Base-by-base conservation (phyloP, 805 yeast species). In the Metschnikowia vanudenii region DNA sequence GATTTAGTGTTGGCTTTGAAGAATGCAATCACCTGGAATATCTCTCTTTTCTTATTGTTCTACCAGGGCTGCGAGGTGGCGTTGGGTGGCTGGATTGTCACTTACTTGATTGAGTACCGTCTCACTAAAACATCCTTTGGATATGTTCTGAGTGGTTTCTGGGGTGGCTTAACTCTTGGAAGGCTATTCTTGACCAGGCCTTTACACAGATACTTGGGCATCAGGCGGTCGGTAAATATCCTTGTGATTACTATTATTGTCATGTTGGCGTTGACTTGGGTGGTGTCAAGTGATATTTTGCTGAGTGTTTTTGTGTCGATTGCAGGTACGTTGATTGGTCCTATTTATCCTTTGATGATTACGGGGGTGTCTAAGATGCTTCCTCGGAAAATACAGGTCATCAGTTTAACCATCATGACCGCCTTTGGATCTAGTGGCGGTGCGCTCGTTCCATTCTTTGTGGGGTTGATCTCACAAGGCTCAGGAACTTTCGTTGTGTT, bases 401-500 rank as follows among this genome's bases (percentile, higher is more conserved):
- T 57, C 38, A 46, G 57, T n/a, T 43, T 58, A 22, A 59, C 62
- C n/a, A 59, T 59, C 41, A 49, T 55, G 42, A 54, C 61, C 1
- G 62, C 63, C 10, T 60, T 60, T 46, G 64, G 63, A 11, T 53
- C 61, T 13, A 55, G 58, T 19, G 63, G 62, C 6, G 62, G 63
- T 1, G 64, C 63, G 7, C 9, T 60, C 10, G 43, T 60, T 31
- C 63, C 64, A 3, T 59, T 60, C 37, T 19, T 59, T 33, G 55
- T 54, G 11, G 64, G 64, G 3, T 51, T 59, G 47, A 48, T 55
- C 4, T 52, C 61, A 29, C 58, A 60, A 41, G 37, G 32, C n/a
- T 52, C 51, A 2, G 64, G 63, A 1, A 54, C 63, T 4, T 60
- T 38, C 41, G 63, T 58, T 5, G 59, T 60, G 30, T 51, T 60